Conservation (phyloP, 768 basidiomycete species). For the Cantharellus anzutake region DNA sequence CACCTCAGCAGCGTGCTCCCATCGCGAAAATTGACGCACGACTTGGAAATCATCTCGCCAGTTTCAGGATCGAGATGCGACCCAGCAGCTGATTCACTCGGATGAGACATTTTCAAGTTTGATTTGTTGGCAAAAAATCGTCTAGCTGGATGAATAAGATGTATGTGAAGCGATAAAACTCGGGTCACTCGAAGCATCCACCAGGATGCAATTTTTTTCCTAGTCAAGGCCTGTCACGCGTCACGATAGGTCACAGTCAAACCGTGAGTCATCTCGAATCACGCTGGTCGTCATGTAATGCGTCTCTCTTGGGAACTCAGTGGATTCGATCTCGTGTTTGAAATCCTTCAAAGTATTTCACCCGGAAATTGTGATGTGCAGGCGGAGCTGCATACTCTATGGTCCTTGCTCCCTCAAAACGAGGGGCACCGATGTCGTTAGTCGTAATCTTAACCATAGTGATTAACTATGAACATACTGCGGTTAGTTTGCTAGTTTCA, state of each 20-base stretch:
- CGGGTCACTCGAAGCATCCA: too few species aligned
- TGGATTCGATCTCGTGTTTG: too few species aligned
- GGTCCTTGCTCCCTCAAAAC: conserved; percentile 22
- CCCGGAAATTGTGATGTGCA: conserved; percentile 76
- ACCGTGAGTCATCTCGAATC: too few species aligned
- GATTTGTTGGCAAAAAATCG: background rate
- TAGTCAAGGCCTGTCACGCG: too few species aligned
- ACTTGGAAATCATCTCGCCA: conserved; percentile 94
- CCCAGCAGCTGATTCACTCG: background rate
- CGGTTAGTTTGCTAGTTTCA: background rate
- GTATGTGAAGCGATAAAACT: too few species aligned
- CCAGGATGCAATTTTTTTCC: too few species aligned
- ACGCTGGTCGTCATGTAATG: too few species aligned
- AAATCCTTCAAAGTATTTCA: conserved; percentile 69
- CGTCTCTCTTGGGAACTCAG: too few species aligned
- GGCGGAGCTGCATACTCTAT: conserved; percentile 29
- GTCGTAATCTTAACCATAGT: conserved; percentile 53
- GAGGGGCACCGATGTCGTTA: conserved; percentile 29
- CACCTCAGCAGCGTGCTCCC: background rate
- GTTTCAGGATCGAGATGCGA: conserved; percentile 65
- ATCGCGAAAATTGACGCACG: conserved; percentile 29
- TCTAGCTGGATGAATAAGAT: background rate
- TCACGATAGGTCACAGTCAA: too few species aligned
- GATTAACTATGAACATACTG: conserved; percentile 42
- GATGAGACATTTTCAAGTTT: background rate